Percentiles rank a stretch among this genome's conserved stretches.
Evolutionary conservation across 768 basidiomycete species (phyloP).

Genomic region (Crassisporium funariophilum): DNA sequence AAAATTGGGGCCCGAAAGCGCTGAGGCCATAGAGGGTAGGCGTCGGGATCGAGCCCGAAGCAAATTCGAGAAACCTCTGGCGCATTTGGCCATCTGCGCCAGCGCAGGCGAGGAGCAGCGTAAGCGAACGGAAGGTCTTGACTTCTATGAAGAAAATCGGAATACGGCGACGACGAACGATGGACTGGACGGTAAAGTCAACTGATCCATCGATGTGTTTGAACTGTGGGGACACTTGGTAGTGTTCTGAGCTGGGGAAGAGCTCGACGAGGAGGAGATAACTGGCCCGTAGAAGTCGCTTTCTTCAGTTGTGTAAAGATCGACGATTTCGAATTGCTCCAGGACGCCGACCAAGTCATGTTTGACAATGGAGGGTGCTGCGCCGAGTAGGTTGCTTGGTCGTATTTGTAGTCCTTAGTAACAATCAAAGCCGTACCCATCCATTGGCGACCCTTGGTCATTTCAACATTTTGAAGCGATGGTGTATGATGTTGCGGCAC

Average conservation of each 20-base stretch:
- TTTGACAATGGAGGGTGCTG: too few species aligned
- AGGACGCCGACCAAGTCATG: conserved; percentile 10
- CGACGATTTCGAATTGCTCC: conserved; percentile 10
- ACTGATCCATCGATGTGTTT: conserved; percentile 10
- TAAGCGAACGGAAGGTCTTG: conserved; percentile 14
- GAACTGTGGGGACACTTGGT: conserved; percentile 16
- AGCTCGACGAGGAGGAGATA: conserved; percentile 13
- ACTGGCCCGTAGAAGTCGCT: conserved; percentile 14
- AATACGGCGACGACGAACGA: conserved; percentile 8
- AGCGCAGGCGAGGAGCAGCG: conserved; percentile 8
- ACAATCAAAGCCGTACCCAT: too few species aligned
- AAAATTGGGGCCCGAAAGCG: conserved; percentile 20
- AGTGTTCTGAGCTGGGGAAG: conserved; percentile 15
- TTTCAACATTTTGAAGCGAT: too few species aligned
- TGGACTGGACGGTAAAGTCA: conserved; percentile 12
- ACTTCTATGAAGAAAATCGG: conserved; percentile 21
- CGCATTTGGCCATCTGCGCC: conserved; percentile 22
- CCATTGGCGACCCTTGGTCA: too few species aligned
- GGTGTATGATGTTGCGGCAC: too few species aligned
- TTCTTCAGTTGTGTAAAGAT: conserved; percentile 7
- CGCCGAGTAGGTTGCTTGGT: too few species aligned
- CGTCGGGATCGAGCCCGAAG: conserved; percentile 11
- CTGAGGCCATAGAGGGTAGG: conserved; percentile 20
- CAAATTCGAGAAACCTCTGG: conserved; percentile 11
- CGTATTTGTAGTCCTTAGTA: too few species aligned